Conservation (phyloP, 1,139 yeast species). For the Hyphopichia khmerensis region DNA sequence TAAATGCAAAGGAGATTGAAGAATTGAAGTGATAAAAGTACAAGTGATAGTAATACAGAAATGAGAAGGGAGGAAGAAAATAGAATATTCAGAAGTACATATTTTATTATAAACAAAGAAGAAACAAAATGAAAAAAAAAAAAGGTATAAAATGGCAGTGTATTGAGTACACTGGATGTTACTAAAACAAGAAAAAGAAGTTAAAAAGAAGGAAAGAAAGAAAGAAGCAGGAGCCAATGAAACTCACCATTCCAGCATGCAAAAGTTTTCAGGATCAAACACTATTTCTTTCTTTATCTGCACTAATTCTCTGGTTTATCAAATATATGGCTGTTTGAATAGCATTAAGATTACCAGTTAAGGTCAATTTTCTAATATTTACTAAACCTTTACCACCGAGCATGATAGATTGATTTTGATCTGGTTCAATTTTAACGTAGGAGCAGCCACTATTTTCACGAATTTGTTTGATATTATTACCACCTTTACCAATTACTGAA, state of each 20-base stretch:
- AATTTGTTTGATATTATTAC: constrained; percentile 77
- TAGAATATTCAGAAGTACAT: constrained; percentile 5
- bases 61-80: not conserved
- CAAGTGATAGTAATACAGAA: not conserved
- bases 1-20: not conserved
- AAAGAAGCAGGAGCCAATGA: not conserved
- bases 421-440: constrained; percentile 66
- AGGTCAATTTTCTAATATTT: constrained; percentile 63
- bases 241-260: not conserved
- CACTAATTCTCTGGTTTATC: constrained; percentile 73
- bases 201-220: not conserved
- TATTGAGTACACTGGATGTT: not conserved
- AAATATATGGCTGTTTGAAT: constrained; percentile 76
- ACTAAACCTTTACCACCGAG: constrained; percentile 53
- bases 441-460: constrained; percentile 73
- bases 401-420: constrained; percentile 45
- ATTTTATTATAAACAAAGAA: constrained; percentile 2
- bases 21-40: too few relatives aligned
- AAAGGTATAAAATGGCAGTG: not conserved
- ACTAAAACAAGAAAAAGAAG: not conserved
- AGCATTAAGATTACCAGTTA: constrained; percentile 68
- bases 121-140: not conserved
- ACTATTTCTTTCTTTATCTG: constrained; percentile 52
- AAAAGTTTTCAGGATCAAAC: not conserved
- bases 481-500: constrained; percentile 83